These are phyloP conservation scores for Sphagnum magellanicum DNA, from an alignment of 228 moss, liverwort and hornwort species.

Conservation along the genomic window DNA sequence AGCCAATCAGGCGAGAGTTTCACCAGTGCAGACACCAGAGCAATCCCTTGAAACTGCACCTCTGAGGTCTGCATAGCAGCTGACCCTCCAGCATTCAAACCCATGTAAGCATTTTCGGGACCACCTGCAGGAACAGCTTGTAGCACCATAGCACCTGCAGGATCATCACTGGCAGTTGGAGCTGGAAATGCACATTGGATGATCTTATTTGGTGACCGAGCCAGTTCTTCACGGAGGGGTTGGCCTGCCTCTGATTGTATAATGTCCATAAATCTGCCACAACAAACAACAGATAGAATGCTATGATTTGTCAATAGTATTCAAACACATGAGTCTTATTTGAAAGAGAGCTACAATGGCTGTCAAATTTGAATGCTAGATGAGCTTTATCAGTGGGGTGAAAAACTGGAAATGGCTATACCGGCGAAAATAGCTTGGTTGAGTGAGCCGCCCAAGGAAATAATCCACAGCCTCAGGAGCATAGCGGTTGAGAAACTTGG, in stretches of 20 bases:
- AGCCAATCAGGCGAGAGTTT: constrained; percentile 94
- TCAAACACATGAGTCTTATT: background rate
- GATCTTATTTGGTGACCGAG: constrained; percentile 80
- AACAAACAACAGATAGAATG: constrained; percentile 13
- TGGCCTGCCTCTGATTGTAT: constrained; percentile 92
- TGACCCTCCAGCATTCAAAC: constrained; percentile 44
- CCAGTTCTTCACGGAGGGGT: constrained; percentile 86
- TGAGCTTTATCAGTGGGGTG: no score
- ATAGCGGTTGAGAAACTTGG: constrained; percentile 98
- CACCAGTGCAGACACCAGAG: constrained; percentile 78
- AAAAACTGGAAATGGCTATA: constrained; percentile 11
- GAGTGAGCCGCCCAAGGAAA: constrained; percentile 85
- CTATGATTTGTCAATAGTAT: background rate
- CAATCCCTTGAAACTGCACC: constrained; percentile 96
- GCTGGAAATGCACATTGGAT: constrained; percentile 65
- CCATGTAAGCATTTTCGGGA: constrained; percentile 43
- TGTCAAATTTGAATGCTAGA: no score
- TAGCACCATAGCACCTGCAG: constrained; percentile 20
- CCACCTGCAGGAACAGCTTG: constrained; percentile 25
- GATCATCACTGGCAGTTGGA: constrained; percentile 51
- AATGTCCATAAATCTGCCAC: constrained; percentile 82
- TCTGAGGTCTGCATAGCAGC: constrained; percentile 62
- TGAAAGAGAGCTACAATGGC: no score
- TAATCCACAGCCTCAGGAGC: constrained; percentile 96
- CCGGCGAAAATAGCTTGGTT: constrained; percentile 86